A percentile compares a stretch with the other conserved stretches of the same genome.
phyloP scores from a whole-genome alignment of 805 yeast genomes.

The Candida mattraensis region DNA sequence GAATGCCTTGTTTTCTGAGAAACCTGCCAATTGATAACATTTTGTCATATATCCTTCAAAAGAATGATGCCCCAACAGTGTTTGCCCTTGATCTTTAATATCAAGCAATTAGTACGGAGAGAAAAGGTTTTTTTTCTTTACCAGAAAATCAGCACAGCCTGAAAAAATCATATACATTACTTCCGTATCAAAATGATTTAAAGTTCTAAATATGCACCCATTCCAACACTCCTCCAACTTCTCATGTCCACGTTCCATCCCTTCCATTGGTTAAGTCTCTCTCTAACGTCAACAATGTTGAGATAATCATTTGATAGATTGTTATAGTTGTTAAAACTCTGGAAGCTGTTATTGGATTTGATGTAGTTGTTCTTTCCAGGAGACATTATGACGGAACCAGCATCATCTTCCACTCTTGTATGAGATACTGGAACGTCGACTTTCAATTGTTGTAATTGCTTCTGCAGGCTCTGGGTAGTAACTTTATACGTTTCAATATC shows the following conservation, averaged over 20 bases:
- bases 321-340: conserved; percentile 24
- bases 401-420: conserved; percentile 30
- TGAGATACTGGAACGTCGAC: conserved; percentile 27
- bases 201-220: conserved; percentile 58
- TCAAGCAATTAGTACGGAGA: no score
- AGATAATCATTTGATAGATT: conserved; percentile 35
- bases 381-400: conserved; percentile 11
- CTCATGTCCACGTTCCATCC: conserved; percentile 89
- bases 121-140: no score
- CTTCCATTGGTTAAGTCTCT: conserved; percentile 69
- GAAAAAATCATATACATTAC: no score
- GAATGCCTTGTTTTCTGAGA: neutral
- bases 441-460: conserved; percentile 34
- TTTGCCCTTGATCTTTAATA: no score
- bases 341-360: conserved; percentile 23
- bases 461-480: conserved; percentile 21
- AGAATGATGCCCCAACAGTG: no score
- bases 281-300: conserved; percentile 55
- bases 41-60: neutral
- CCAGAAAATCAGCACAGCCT: no score
- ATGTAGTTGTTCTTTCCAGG: conserved; percentile 1
- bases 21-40: neutral
- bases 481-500: conserved; percentile 35
- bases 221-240: conserved; percentile 70
- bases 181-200: conserved; percentile 28